These are phyloP conservation scores for Dioszegia aurantiaca DNA, from an alignment of 768 basidiomycete species.

Conservation along the genomic window DNA sequence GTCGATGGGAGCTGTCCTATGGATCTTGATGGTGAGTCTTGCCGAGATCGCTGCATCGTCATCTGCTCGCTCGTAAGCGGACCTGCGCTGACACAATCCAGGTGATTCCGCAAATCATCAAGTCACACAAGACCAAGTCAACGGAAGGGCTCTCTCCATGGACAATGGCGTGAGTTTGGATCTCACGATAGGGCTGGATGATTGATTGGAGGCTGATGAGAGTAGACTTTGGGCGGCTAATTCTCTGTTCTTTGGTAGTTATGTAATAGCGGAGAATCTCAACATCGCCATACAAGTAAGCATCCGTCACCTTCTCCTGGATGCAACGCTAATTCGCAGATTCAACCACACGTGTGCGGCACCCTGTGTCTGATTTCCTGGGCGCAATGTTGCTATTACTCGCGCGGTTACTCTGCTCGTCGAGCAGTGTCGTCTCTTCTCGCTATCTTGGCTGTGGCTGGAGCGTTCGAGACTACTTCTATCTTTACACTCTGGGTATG, in stretches of 20 bases:
- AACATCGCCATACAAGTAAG: conserved; percentile 64
- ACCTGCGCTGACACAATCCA: not conserved
- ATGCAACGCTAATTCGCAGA: conserved; percentile 9
- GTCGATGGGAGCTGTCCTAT: conserved; percentile 58
- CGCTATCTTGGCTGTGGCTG: conserved; percentile 55
- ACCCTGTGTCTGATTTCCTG: conserved; percentile 62
- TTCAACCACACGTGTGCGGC: conserved; percentile 56
- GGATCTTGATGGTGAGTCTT: conserved; percentile 29
- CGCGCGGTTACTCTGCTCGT: conserved; percentile 52
- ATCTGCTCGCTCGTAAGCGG: not conserved
- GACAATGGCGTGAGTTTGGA: conserved; percentile 57
- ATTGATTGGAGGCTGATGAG: not conserved
- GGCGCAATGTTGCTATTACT: conserved; percentile 70
- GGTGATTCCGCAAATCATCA: conserved; percentile 67
- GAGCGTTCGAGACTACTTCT: conserved; percentile 61
- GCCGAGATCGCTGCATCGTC: no score
- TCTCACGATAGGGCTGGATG: no score
- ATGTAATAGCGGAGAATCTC: conserved; percentile 62
- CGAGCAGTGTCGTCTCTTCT: conserved; percentile 52
- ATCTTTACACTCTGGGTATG: conserved; percentile 60
- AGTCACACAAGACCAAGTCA: conserved; percentile 64
- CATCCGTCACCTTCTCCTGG: not conserved
- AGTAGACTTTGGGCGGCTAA: conserved; percentile 60
- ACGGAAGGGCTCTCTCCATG: conserved; percentile 66
- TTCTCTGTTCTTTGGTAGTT: conserved; percentile 63